Conservation (phyloP, 345 rosid genomes). For the Eucalyptus fibrosa region DNA sequence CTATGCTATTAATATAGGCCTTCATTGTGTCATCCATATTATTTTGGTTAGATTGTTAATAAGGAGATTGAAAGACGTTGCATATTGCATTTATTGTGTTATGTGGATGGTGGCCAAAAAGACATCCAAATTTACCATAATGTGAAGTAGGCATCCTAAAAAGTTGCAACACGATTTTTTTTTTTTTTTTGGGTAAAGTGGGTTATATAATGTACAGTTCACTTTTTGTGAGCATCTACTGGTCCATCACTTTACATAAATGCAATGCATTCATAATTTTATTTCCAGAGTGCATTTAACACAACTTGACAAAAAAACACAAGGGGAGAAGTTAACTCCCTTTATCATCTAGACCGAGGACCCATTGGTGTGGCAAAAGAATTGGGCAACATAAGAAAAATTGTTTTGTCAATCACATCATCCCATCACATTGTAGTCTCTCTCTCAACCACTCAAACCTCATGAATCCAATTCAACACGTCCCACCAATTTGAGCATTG, state of each 20-base stretch:
- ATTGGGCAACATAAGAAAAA: neutral
- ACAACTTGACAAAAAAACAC: neutral
- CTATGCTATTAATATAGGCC: neutral
- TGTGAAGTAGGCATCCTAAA: neutral
- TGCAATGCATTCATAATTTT: neutral
- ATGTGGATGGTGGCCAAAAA: neutral
- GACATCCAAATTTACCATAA: neutral
- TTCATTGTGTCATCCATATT: neutral
- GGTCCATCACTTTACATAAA: neutral
- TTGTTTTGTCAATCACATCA: neutral
- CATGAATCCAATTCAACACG: neutral
- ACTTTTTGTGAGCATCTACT: neutral
- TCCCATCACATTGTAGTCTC: neutral
- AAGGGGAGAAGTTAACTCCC: neutral
- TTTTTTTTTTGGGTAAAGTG: neutral
- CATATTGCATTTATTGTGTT: neutral
- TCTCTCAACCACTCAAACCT: neutral
- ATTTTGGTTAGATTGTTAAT: neutral
- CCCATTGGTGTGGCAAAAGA: neutral
- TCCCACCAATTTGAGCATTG: neutral
- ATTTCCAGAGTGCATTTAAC: neutral
- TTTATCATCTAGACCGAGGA: neutral
- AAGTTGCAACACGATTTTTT: neutral
- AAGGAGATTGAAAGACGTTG: neutral
- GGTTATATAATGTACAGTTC: neutral